Base-by-base conservation (phyloP, 208 protist species). In the Acanthamoeba sp. region DNA sequence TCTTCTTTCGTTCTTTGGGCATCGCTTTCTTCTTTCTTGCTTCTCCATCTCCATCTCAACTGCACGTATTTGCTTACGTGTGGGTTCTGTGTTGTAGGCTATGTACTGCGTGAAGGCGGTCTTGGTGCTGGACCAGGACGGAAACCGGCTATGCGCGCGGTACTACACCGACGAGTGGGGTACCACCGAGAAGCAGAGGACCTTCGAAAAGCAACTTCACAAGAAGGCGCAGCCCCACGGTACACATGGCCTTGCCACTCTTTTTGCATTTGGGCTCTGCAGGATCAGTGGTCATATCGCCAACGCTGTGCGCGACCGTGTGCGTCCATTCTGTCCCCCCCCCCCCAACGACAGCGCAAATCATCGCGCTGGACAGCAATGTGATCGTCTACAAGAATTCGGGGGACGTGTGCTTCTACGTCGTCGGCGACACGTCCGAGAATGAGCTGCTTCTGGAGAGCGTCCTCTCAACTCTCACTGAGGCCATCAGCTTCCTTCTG, bases 371-470 rank as follows among this genome's bases (percentile, higher is more conserved):
- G 16, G 93, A 94, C 10, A 92, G 69, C 93, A 38, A 78, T 50
- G 36, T 94, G 27, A 50, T 69, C 22, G 40, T 94, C 18, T 94
- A 94, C 93, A 90, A 94, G 76, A 87, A 62, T 40, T 48, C 36
- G n/a, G 93, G 78, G 42, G 93, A 94, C 80, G 57, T 73, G 2
- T 34, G 10, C 93, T 82, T 94, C 55, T 94, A 91, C 50, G 78
- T 94, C 10, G n/a, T 91, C 7, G 93, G 93, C 10, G 36, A 40
- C 52, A 34, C 50, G n/a, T 0, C 0, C 38, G 93, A 94, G 76
- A 94, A 94, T 82, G 93, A 94, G 73, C 93, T 94, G 32, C 29
- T 94, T 5, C 93, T 94, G 10, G 40, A 38, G 40, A 84, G 57
- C 40, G 93, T 91, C 24, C 93, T 94, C 29, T 32, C 16, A 5